These are phyloP conservation scores for Setaria viridis DNA, from an alignment of 202 grass and related monocot species.

Conservation along the genomic window DNA sequence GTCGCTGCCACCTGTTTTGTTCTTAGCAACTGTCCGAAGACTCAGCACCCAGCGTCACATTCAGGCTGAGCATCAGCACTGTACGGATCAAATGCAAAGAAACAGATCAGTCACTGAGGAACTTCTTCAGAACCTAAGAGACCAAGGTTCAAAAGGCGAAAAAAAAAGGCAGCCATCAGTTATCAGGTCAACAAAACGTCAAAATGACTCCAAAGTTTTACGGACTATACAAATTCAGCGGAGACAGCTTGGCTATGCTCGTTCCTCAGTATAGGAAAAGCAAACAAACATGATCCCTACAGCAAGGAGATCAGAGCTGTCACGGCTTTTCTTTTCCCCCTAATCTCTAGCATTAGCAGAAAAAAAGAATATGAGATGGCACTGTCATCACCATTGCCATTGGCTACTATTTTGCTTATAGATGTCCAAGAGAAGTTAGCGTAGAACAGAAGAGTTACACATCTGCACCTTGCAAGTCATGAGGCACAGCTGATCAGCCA, in stretches of 20 bases:
- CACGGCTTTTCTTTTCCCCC: not conserved
- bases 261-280: not conserved
- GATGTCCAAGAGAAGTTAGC: slow-evolving; percentile 11
- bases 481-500: not conserved
- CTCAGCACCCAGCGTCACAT: too few species aligned
- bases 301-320: not conserved
- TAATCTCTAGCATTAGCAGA: not conserved
- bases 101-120: not conserved
- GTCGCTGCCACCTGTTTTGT: not conserved
- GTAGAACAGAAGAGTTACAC: not conserved
- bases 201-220: not conserved
- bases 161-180: not conserved
- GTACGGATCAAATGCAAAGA: not conserved
- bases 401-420: slow-evolving; percentile 29
- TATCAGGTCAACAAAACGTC: not conserved
- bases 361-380: not conserved
- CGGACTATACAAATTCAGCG: not conserved
- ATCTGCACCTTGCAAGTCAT: slow-evolving; percentile 23
- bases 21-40: too few species aligned
- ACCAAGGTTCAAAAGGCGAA: not conserved
- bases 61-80: too few species aligned
- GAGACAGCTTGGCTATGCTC: not conserved
- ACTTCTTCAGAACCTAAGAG: not conserved
- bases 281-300: not conserved
- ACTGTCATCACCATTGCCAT: not conserved